Evolutionary conservation across 768 basidiomycete genomes (phyloP).

Genomic region (Mycena vitilis): DNA sequence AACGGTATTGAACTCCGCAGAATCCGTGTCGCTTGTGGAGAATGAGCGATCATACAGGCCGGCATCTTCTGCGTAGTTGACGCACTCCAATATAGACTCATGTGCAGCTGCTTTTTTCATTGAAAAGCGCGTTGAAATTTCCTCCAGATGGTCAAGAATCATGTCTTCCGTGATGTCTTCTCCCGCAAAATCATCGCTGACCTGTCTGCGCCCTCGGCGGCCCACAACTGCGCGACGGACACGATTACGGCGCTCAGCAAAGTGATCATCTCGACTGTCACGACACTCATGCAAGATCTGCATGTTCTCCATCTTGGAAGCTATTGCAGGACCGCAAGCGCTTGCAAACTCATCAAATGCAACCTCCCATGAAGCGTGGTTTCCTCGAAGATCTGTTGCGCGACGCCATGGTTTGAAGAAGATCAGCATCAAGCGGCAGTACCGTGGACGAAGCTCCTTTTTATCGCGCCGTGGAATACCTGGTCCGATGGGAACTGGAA

Average conservation of each 20-base stretch:
- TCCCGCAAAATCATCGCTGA: conserved; percentile 22
- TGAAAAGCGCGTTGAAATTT: conserved; percentile 16
- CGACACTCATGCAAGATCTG: conserved; percentile 47
- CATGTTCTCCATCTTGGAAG: conserved; percentile 55
- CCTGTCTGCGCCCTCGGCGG: conserved; percentile 4
- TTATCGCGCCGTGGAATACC: conserved; percentile 46
- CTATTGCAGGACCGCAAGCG: too few species aligned
- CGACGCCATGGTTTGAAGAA: conserved; percentile 57
- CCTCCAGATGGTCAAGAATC: conserved; percentile 37
- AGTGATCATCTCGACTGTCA: conserved; percentile 49
- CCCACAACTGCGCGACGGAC: too few species aligned
- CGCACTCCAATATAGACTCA: conserved; percentile 18
- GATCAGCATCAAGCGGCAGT: conserved; percentile 52
- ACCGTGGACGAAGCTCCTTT: conserved; percentile 30
- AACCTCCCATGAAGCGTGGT: conserved; percentile 41
- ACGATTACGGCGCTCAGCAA: conserved; percentile 37
- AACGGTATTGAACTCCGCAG: too few species aligned
- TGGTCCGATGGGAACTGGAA: conserved; percentile 38
- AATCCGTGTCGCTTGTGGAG: too few species aligned
- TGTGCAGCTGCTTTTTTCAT: not conserved
- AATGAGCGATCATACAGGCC: too few species aligned
- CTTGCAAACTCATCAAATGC: conserved; percentile 46
- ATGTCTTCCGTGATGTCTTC: conserved; percentile 23
- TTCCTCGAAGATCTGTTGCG: conserved; percentile 39
- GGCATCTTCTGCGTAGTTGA: conserved; percentile 20